Base-by-base conservation (phyloP, 177 flowering plant genomes). In the Tripterygium wilfordii region DNA sequence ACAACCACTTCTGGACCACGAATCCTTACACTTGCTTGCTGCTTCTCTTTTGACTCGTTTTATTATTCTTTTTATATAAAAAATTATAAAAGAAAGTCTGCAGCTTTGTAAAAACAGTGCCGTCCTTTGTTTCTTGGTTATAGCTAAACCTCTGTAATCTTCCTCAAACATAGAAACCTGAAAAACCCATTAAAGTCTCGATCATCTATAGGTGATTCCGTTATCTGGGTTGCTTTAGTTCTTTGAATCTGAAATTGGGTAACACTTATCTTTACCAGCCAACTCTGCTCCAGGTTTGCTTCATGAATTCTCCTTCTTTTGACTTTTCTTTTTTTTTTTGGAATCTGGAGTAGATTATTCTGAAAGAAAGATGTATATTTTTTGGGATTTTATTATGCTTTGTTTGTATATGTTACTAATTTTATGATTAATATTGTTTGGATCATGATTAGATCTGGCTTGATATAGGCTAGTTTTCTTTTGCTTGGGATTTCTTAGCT, bases 1-100 rank as follows among this genome's bases (percentile, higher is more conserved):
- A 38, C 2, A 37, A 3, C 27, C 20, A 2, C 9, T 66, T 53
- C 52, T 52, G 49, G 28, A 53, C 66, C 74, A 61, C 64, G 41
- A 51, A 31, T 24, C 25, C 27, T 44, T 33, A 29, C 10, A 4
- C 25, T 23, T 16, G 21, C 33, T 24, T 9, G 22, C 39, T 46
- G 38, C 52, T 45, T 17, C 18, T 0, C 15, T 0, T 19, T 44
- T 28, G 22, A 36, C 22, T 16, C 28, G n/a, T 15, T 12, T n/a
- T n/a, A 26, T 4, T 7, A 3, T 6, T 3, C 19, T 35, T 8
- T 8, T 16, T 2, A 17, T 16, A 5, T 10, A 36, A 18, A 17
- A 26, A 35, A 20, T 10, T 2, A 26, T 9, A n/a, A 5, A 29
- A 3, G 29, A 15, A 30, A 10, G 31, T 4, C 4, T n/a, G n/a